These are phyloP conservation scores for Nitzschia inconspicua DNA, from an alignment of 108 stramenopile genomes.

Conservation along the genomic window DNA sequence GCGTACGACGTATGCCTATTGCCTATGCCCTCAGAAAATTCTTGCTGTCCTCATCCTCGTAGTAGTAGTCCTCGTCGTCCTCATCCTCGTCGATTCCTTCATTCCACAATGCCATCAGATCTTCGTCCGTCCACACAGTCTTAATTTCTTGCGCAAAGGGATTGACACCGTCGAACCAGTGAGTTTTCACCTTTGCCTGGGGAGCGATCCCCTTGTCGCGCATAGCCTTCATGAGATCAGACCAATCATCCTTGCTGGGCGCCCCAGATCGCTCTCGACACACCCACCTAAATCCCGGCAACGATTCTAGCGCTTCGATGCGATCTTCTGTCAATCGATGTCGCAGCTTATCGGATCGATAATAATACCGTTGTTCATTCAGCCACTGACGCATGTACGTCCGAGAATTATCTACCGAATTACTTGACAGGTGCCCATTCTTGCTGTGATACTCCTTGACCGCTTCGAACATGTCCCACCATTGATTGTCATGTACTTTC, in stretches of 20 bases:
- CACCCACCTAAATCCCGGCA: conserved; percentile 52
- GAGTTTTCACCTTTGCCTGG: conserved; percentile 30
- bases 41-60: conserved; percentile 22
- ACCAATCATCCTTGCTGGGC: conserved; percentile 47
- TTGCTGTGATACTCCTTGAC: conserved; percentile 29
- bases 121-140: conserved; percentile 45
- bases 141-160: conserved; percentile 30
- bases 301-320: conserved; percentile 28
- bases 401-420: conserved; percentile 27
- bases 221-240: conserved; percentile 40
- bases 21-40: conserved; percentile 17
- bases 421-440: conserved; percentile 32
- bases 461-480: conserved; percentile 36
- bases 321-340: conserved; percentile 32
- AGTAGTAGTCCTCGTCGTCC: conserved; percentile 20
- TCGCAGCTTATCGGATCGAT: conserved; percentile 17
- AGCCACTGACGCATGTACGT: conserved; percentile 45
- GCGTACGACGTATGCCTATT: too few relatives aligned
- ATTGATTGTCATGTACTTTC: conserved; percentile 26
- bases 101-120: conserved; percentile 58
- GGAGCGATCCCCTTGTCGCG: conserved; percentile 48
- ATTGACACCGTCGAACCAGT: conserved; percentile 52
- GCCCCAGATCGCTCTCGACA: too few relatives aligned
- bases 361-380: conserved; percentile 40
- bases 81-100: conserved; percentile 47